Evolutionary conservation across 2,329 filamentous ascomycete species (phyloP).

Genomic region (Botrytis pseudocinerea): DNA sequence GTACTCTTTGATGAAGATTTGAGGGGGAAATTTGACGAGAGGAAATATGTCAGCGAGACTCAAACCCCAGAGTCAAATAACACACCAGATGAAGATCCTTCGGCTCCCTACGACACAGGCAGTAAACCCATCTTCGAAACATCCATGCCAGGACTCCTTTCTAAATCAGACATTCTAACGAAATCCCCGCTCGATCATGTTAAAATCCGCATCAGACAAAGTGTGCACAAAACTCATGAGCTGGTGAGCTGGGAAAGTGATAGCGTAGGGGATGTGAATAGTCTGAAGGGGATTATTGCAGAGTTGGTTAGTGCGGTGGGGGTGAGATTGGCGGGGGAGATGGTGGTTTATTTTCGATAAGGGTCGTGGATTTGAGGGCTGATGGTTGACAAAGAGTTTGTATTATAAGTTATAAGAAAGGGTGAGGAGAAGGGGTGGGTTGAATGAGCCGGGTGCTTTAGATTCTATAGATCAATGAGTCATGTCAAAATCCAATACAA

Average conservation of each 20-base stretch:
- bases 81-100: conserved; percentile 7
- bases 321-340: conserved; percentile 50
- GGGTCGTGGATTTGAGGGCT: not conserved
- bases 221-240: not conserved
- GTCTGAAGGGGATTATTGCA: conserved; percentile 63
- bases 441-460: no score
- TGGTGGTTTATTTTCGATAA: conserved; percentile 3
- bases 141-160: conserved; percentile 65
- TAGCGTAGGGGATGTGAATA: conserved; percentile 50
- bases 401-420: not conserved
- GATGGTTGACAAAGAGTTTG: not conserved
- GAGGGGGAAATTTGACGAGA: conserved; percentile 49
- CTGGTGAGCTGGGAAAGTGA: conserved; percentile 59
- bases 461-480: not conserved
- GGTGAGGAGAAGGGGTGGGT: not conserved
- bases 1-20: conserved; percentile 54
- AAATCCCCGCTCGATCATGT: conserved; percentile 60
- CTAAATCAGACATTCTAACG: conserved; percentile 52
- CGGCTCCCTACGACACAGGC: conserved; percentile 26
- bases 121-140: conserved; percentile 56
- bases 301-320: conserved; percentile 69
- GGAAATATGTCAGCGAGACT: conserved; percentile 33
- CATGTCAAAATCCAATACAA: not conserved
- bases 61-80: conserved; percentile 11
- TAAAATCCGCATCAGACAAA: conserved; percentile 50